These are phyloP conservation scores for Fusarium temperatum DNA, from an alignment of 2,329 filamentous ascomycete genomes.

Conservation along the genomic window DNA sequence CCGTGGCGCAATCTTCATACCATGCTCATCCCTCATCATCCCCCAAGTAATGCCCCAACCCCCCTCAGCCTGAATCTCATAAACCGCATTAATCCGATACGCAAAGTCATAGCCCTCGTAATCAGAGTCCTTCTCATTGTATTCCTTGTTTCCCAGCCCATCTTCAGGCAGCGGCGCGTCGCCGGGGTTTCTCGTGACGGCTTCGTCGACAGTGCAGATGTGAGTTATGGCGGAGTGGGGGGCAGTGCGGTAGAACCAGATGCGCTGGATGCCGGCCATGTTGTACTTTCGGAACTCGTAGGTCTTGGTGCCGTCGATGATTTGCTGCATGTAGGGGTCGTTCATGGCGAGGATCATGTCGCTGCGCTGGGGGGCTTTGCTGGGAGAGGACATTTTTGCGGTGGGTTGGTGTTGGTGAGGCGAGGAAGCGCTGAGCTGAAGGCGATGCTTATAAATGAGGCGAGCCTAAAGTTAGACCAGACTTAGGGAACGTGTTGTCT, in stretches of 20 bases:
- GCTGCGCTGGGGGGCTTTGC: background rate
- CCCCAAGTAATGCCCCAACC: constrained; percentile 12
- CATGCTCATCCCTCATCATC: constrained; percentile 24
- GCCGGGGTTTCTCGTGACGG: constrained; percentile 19
- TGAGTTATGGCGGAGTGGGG: constrained; percentile 42
- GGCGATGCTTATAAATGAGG: background rate
- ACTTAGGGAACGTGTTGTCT: background rate
- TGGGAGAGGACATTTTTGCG: background rate
- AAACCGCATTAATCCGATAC: constrained; percentile 39
- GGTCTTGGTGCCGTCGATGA: constrained; percentile 36
- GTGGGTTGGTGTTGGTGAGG: background rate
- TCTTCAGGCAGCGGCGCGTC: constrained; percentile 26
- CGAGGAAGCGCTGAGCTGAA: background rate
- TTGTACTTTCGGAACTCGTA: constrained; percentile 41
- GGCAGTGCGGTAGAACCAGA: constrained; percentile 42
- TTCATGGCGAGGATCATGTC: constrained; percentile 29
- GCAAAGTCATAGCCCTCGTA: constrained; percentile 44
- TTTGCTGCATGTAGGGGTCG: constrained; percentile 36
- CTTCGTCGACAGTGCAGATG: constrained; percentile 34
- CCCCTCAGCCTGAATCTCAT: constrained; percentile 22
- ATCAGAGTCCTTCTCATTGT: constrained; percentile 34
- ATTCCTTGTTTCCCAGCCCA: constrained; percentile 41
- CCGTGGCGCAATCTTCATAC: constrained; percentile 13
- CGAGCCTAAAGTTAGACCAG: background rate
- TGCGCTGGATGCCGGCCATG: constrained; percentile 27